phyloP scores from a whole-genome alignment of 345 rosid species.

The Gossypium raimondii region DNA sequence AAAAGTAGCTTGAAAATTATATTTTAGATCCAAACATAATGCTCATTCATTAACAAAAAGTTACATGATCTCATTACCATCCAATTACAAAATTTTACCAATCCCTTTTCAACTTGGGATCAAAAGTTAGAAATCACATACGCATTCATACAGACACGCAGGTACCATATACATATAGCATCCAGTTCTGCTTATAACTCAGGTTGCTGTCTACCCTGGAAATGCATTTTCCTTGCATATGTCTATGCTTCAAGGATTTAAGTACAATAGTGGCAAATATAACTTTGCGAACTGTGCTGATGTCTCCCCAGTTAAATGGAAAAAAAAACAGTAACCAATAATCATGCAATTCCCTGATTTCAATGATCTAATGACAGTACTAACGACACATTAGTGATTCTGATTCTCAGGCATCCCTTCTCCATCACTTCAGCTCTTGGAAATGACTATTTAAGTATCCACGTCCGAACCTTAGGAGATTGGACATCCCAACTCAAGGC shows the following conservation, averaged over 20 bases:
- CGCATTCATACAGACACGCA: too few species aligned
- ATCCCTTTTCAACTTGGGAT: too few species aligned
- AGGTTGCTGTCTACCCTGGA: slow-evolving; percentile 85
- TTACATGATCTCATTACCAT: too few species aligned
- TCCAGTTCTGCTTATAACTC: slow-evolving; percentile 13
- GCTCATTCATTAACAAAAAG: too few species aligned
- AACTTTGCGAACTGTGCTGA: slow-evolving; percentile 66
- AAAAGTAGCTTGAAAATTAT: too few species aligned
- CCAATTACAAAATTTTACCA: too few species aligned
- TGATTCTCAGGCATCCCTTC: slow-evolving; percentile 56
- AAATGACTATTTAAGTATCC: slow-evolving; percentile 56
- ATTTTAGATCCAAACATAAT: too few species aligned
- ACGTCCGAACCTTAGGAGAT: slow-evolving; percentile 65
- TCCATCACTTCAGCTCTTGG: slow-evolving; percentile 66
- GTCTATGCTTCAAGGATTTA: slow-evolving; percentile 78
- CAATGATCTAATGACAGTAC: background rate
- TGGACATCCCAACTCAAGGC: slow-evolving; percentile 72
- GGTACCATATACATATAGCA: too few species aligned
- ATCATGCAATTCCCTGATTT: background rate
- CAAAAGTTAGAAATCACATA: too few species aligned
- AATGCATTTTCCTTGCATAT: slow-evolving; percentile 64
- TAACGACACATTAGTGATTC: background rate
- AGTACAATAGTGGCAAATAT: slow-evolving; percentile 76
- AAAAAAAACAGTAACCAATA: slow-evolving; percentile 3
- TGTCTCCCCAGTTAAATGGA: slow-evolving; percentile 82